These are phyloP conservation scores for Dioszegia aurantiaca DNA, from an alignment of 768 basidiomycete genomes.

Conservation along the genomic window DNA sequence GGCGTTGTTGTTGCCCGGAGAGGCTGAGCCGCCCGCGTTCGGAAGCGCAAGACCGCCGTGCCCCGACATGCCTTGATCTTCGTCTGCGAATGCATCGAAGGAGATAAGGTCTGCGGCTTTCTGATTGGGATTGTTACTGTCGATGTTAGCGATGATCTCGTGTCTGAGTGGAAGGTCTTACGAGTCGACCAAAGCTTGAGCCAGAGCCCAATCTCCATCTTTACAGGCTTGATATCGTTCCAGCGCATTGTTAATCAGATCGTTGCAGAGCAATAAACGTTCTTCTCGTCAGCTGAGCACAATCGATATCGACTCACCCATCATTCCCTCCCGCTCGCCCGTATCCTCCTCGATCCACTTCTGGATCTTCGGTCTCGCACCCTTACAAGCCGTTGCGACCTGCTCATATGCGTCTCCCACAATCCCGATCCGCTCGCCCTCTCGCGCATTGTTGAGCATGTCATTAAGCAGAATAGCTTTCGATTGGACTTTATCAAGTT, in stretches of 20 bases:
- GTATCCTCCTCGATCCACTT: conserved; percentile 85
- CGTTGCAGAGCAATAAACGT: conserved; percentile 91
- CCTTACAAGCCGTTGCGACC: conserved; percentile 75
- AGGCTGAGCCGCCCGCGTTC: conserved; percentile 16
- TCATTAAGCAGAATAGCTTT: conserved; percentile 95
- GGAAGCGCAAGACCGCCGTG: conserved; percentile 43
- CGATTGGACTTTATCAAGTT: conserved; percentile 89
- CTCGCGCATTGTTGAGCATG: conserved; percentile 89
- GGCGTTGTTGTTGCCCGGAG: conserved; percentile 9
- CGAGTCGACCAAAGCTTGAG: conserved; percentile 53
- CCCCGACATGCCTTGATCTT: conserved; percentile 36
- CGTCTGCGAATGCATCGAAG: conserved; percentile 54
- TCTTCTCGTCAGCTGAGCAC: conserved; percentile 56
- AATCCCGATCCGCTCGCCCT: conserved; percentile 71
- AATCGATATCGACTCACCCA: conserved; percentile 60
- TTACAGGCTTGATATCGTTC: conserved; percentile 90
- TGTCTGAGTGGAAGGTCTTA: conserved; percentile 57
- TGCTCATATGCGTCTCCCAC: conserved; percentile 94
- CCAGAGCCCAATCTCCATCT: conserved; percentile 72
- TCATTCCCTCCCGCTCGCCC: conserved; percentile 64
- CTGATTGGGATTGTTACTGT: conserved; percentile 48
- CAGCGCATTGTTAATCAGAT: conserved; percentile 91
- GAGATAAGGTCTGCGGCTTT: conserved; percentile 52
- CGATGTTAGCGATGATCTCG: background rate
- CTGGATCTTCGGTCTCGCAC: conserved; percentile 88